Evolutionary conservation across 192 early-diverging fungal genomes (phyloP), one percentile per base, ranked within the genome.

Genomic region (Lobulomyces angularis): DNA sequence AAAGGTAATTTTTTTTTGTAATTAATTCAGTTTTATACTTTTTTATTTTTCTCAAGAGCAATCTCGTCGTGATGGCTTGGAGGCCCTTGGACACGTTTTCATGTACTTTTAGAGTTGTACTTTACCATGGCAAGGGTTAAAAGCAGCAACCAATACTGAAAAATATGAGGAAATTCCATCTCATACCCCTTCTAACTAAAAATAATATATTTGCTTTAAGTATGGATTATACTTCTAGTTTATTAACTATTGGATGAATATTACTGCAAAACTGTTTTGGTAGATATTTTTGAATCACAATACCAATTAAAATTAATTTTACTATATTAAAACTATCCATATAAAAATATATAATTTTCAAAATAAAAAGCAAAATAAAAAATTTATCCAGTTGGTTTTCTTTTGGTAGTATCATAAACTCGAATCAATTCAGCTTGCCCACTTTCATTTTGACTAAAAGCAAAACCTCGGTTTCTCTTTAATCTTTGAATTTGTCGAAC

Each of bases 381-480:
- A n/a, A n/a, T n/a, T 57, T 35, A 61, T 8, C 76, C 76, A 14
- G 49, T 59, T 8, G 81, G 79, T 57, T 83, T 83, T 34, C 64
- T 51, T 22, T 63, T 38, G 0, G 83, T 84, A 3, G 83, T 83
- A 40, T 86, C 81, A 56, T 86, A 86, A 19, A 67, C 59, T 12
- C 84, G 68, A 46, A 87, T 84, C 20, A 87, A 46, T 54, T 77
- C 77, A 24, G 84, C 84, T 65, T 92, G 89, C 9, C 90, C 95
- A 40, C 74, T 76, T 55, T 99, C 95, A 54, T 81, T 95, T 62
- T 99, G 95, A 30, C 86, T 88, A 47, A 99, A 99, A 6, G 95
- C 95, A 65, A 87, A 99, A 18, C 95, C 95, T 22, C 91, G 74
- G 47, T 79, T 90, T 21, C 86, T 65, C 52, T 90, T 88, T 8